Evolutionary conservation across 495 filamentous ascomycete species (phyloP).

Genomic region (Amniculicola lignicola): DNA sequence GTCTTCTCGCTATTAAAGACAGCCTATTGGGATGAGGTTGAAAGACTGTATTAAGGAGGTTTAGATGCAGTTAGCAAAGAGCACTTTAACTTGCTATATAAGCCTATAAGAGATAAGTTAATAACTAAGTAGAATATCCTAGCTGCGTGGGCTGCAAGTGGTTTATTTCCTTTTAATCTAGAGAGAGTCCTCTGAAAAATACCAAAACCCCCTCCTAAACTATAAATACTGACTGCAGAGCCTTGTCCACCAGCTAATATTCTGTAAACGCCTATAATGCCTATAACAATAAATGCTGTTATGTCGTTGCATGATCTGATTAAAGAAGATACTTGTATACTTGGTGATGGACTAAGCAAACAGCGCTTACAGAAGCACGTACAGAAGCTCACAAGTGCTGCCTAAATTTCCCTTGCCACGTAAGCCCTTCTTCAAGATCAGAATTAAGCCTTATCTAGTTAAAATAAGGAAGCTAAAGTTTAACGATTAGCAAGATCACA

Average conservation of each 20-base stretch:
- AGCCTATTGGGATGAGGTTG: slow-evolving; percentile 9
- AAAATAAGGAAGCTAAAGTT: background rate
- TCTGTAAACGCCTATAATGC: background rate
- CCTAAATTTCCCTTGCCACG: background rate
- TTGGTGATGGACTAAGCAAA: background rate
- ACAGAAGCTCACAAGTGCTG: background rate
- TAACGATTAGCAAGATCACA: too few species aligned
- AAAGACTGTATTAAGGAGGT: slow-evolving; percentile 1
- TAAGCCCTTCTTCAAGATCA: background rate
- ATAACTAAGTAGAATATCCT: slow-evolving; percentile 1
- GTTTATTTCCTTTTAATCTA: background rate
- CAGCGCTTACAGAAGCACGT: background rate
- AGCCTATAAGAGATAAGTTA: background rate
- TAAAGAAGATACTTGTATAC: background rate
- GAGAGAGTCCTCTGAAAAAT: background rate
- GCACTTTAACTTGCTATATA: slow-evolving; percentile 9
- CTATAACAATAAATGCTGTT: background rate
- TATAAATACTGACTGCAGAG: background rate
- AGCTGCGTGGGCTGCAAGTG: background rate
- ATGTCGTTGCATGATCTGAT: background rate
- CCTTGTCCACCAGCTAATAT: background rate
- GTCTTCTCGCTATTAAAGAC: slow-evolving; percentile 1
- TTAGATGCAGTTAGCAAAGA: slow-evolving; percentile 6
- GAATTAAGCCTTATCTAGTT: background rate
- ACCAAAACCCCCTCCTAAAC: background rate